Conservation (phyloP, 768 basidiomycete species). For the Tylopilus rubrobrunneus region DNA sequence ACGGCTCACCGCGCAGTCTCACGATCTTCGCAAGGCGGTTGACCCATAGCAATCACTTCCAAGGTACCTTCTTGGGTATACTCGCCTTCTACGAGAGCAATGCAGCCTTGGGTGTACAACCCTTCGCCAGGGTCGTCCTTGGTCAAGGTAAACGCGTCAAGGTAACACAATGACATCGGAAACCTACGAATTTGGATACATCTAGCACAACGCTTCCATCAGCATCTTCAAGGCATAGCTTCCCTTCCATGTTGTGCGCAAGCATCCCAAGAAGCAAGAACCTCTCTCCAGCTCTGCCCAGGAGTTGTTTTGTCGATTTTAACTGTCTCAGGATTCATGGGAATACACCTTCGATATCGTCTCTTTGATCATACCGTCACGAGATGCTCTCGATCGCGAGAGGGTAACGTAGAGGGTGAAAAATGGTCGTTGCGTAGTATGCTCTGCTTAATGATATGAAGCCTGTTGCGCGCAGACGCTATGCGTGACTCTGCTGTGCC, state of each 20-base stretch:
- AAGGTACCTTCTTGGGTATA: conserved; percentile 91
- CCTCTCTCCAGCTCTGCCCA: conserved; percentile 84
- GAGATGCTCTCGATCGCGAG: conserved; percentile 79
- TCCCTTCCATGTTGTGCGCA: conserved; percentile 83
- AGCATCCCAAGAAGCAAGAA: conserved; percentile 96
- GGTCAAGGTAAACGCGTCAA: conserved; percentile 14
- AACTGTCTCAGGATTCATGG: conserved; percentile 47
- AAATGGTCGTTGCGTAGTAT: conserved; percentile 96
- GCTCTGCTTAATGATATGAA: conserved; percentile 90
- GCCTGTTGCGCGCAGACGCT: conserved; percentile 73
- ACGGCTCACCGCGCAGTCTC: conserved; percentile 68
- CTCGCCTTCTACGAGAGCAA: conserved; percentile 93
- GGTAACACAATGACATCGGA: neutral
- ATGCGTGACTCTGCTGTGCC: conserved; percentile 83
- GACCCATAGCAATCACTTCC: conserved; percentile 90
- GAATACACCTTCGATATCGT: conserved; percentile 13
- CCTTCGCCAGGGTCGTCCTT: conserved; percentile 92
- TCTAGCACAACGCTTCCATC: conserved; percentile 90
- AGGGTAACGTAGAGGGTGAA: conserved; percentile 90
- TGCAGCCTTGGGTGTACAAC: conserved; percentile 92
- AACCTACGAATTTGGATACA: conserved; percentile 72
- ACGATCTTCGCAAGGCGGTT: conserved; percentile 93
- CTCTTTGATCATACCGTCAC: conserved; percentile 63
- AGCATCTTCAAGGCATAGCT: conserved; percentile 86
- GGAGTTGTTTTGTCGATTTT: conserved; percentile 91